Percentiles rank a stretch among this genome's conserved stretches.
Evolutionary conservation across 2,329 filamentous ascomycete species (phyloP).

Genomic region (Aspergillus awamori): DNA sequence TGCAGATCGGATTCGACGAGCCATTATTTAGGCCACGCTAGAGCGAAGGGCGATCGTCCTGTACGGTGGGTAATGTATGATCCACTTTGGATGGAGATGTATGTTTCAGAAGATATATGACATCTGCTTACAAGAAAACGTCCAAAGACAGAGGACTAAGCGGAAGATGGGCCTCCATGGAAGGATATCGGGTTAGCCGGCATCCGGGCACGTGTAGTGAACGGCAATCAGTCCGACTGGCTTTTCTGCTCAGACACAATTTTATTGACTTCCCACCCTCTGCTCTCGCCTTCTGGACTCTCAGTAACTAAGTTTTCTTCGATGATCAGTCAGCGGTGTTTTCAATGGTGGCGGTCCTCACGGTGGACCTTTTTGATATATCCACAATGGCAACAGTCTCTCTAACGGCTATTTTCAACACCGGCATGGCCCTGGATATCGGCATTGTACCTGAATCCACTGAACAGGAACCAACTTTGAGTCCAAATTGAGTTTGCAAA

Average conservation of each 20-base stretch:
- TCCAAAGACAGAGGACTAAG: not conserved
- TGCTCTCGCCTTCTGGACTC: not conserved
- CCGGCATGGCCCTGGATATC: not conserved
- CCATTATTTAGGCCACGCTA: not conserved
- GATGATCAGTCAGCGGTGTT: not conserved
- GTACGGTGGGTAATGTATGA: not conserved
- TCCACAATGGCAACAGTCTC: not conserved
- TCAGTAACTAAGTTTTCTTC: not conserved
- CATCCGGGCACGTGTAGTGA: not conserved
- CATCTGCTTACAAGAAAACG: not conserved
- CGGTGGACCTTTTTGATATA: not conserved
- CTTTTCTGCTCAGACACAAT: not conserved
- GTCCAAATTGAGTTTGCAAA: not conserved
- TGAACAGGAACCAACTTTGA: not conserved
- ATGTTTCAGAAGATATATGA: not conserved
- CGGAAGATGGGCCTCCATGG: not conserved
- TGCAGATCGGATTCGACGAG: slow-evolving; percentile 13
- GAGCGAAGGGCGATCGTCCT: not conserved
- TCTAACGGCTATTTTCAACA: not conserved
- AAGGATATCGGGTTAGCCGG: not conserved
- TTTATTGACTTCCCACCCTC: too few relatives aligned
- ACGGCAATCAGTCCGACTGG: not conserved
- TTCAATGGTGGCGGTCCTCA: not conserved
- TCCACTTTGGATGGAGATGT: not conserved
- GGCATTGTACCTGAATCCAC: not conserved